Evolutionary conservation across 768 basidiomycete genomes (phyloP), one percentile per base, ranked within the genome.

Genomic region (Coprinopsis cinerea): DNA sequence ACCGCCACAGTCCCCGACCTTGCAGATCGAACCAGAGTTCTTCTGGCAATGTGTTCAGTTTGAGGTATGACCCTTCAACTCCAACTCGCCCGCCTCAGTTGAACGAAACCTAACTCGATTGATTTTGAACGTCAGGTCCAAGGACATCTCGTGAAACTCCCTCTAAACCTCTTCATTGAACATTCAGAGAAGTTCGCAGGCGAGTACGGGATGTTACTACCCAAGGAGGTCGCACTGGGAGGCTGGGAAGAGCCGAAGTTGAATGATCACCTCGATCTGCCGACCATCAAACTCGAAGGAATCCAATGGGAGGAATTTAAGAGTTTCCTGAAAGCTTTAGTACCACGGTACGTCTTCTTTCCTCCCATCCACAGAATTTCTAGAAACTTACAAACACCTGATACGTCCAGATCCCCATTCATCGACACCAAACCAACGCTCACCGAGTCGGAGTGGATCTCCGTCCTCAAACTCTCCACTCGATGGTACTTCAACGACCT

Each of bases 401-500:
- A 11, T 7, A 13, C 7, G 37, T 14, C 18, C 18, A 20, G 13
- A 6, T 39, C 7, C 37, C 7, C 13, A 39, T 6, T 7, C 10
- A 7, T 20, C 11, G 37, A 39, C 10, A 20, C 18, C 7, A 20
- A 7, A 13, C 9, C 37, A 7, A 13, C 9, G 10, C 11, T 43
- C 18, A 22, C 42, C 20, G 17, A 43, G 42, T 4, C 4, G 10
- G 42, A 17, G 18, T 43, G 42, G 42, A 22, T 43, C 20, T 43
- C 42, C 18, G 24, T 43, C 42, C 42, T 43, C 20, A 22, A 18
- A 10, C 42, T 43, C 42, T 23, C 42, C 20, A 43, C 42, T 25
- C 5, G 25, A 17, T 43, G 42, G 42, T 26, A 11, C 42, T 43
- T 43, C 42, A 43, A 43, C 42, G 42, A 43, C 42, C 24, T 43